phyloP scores from a whole-genome alignment of 169 alveolate genomes.

The Cryptosporidium parvum region DNA sequence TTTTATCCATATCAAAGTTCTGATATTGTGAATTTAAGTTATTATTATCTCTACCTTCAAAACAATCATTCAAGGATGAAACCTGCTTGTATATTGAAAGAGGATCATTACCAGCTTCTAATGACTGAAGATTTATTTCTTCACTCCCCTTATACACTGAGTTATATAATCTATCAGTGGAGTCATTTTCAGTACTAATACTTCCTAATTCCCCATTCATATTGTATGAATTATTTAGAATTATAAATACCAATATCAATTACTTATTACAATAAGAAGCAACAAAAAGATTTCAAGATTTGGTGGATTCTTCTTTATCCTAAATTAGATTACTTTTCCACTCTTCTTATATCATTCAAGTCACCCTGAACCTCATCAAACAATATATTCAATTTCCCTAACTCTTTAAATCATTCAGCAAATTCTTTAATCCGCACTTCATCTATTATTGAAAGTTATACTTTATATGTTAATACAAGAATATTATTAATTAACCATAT shows the following conservation, averaged over 20 bases:
- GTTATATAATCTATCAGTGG: not conserved
- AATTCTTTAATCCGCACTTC: not conserved
- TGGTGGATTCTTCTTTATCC: not conserved
- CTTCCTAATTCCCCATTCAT: not conserved
- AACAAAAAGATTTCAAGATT: no score
- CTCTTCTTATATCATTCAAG: not conserved
- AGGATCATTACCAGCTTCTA: slow-evolving; percentile 64
- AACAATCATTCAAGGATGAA: not conserved
- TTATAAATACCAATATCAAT: not conserved
- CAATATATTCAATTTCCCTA: not conserved
- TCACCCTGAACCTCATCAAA: not conserved
- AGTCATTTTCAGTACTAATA: not conserved
- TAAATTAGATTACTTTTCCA: not conserved
- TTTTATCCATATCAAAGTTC: slow-evolving; percentile 1
- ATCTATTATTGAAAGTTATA: not conserved
- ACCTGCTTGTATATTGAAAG: slow-evolving; percentile 40
- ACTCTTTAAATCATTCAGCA: not conserved
- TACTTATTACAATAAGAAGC: no score
- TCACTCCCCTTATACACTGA: slow-evolving; percentile 3
- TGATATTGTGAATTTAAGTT: not conserved
- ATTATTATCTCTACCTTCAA: not conserved
- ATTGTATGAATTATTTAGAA: not conserved
- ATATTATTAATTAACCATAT: not conserved
- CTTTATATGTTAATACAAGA: not conserved
- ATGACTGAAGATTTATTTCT: slow-evolving; percentile 10